Base-by-base conservation (phyloP, 2,329 filamentous ascomycete species). In the Elsinoe batatas region DNA sequence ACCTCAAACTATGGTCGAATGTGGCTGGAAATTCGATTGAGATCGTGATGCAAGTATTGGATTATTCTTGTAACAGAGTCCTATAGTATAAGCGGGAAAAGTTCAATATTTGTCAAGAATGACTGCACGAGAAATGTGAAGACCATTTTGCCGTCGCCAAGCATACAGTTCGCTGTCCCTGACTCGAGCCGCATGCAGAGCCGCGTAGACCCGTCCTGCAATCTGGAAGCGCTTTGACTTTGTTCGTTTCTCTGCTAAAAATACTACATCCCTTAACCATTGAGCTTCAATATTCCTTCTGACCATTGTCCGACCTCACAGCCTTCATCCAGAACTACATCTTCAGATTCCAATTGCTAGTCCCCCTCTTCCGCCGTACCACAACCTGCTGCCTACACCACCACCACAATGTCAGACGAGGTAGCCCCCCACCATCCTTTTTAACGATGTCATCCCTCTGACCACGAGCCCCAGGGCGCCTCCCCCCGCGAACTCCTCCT, bases 401-500 rank as follows among this genome's bases (percentile, higher is more conserved):
- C 32, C n/a, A 15, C 15, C 12, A 56, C 32, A 12, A 60, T 60
- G 58, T 49, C 58, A 12, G 58, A 60, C 54, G 58, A 60, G 43
- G 58, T 58, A 57, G n/a, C n/a, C n/a, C n/a, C n/a, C n/a, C n/a
- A n/a, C n/a, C n/a, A n/a, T n/a, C n/a, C n/a, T n/a, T n/a, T n/a
- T n/a, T n/a, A n/a, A n/a, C n/a, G n/a, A n/a, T n/a, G n/a, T n/a
- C n/a, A n/a, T n/a, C n/a, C n/a, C n/a, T n/a, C n/a, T 55, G 53
- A 49, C 26, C 20, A 20, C n/a, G n/a, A 33, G 17, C 12, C 10
- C 13, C 32, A 60, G 58, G 93, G 91, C 69, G 91, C 91, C 63
- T 88, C 88, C 58, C 82, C 84, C 46, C 79, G 84, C 70, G 91
- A 97, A 75, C 81, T 88, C 66, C 81, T 97, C 64, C 82, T 97